phyloP scores from a whole-genome alignment of 306 rosid species.

The Quercus mongolica region DNA sequence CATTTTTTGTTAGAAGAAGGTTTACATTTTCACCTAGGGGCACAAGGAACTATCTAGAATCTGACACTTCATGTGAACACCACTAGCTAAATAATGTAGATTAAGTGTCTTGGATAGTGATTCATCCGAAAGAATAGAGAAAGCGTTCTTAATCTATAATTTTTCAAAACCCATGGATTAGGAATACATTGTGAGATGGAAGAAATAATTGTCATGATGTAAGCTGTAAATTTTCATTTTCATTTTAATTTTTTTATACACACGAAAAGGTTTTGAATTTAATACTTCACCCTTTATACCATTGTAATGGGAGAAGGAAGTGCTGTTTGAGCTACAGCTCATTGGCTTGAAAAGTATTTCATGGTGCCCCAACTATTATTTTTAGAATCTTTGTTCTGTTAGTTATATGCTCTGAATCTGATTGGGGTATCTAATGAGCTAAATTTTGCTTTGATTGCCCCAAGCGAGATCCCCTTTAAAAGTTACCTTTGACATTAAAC shows the following conservation, averaged over 20 bases:
- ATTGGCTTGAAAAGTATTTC: too few species aligned
- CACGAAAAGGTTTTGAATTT: too few species aligned
- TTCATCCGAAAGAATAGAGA: too few species aligned
- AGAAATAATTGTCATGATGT: neutral
- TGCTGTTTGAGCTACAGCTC: too few species aligned
- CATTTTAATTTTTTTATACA: too few species aligned
- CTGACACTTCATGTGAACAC: neutral
- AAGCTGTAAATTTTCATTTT: neutral
- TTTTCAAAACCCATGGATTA: neutral
- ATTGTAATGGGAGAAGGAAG: too few species aligned
- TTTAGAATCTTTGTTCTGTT: neutral
- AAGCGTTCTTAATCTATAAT: neutral
- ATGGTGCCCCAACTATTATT: neutral
- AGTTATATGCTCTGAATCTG: neutral
- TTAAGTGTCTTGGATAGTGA: too few species aligned
- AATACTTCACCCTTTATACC: too few species aligned
- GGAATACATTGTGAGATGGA: neutral
- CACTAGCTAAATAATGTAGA: too few species aligned
- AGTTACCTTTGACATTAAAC: too few species aligned
- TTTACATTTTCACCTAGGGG: neutral
- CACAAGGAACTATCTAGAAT: neutral
- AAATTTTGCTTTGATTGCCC: neutral
- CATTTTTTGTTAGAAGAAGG: neutral
- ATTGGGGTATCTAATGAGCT: neutral
- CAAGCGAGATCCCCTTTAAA: too few species aligned